Evolutionary conservation across 345 rosid species (phyloP).

Genomic region (Tarenaya hassleriana): DNA sequence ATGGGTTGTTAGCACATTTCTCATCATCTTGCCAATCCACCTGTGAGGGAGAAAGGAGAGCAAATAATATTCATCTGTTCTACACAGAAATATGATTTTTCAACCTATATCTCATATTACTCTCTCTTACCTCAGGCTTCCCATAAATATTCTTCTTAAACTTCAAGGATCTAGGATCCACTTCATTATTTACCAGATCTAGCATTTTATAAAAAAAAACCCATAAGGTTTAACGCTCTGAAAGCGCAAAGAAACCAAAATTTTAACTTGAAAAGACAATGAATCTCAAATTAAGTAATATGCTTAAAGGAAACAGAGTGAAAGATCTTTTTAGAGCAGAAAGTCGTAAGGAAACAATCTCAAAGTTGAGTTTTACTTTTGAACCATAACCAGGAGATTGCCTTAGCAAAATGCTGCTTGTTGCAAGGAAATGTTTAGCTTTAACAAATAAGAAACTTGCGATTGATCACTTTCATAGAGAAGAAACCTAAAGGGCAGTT

Average conservation of each 20-base stretch:
- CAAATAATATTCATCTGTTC: background rate
- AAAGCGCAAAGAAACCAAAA: background rate
- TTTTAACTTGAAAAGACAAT: background rate
- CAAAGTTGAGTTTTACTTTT: too few species aligned
- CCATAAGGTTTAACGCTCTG: constrained; percentile 14
- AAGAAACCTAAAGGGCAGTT: background rate
- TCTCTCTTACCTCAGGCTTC: constrained; percentile 86
- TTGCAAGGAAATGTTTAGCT: background rate
- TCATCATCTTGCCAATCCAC: constrained; percentile 51
- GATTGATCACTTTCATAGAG: background rate
- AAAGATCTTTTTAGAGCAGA: background rate
- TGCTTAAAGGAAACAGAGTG: background rate
- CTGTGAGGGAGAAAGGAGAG: constrained; percentile 28
- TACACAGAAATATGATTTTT: background rate
- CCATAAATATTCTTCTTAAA: constrained; percentile 75
- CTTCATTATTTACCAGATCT: constrained; percentile 50
- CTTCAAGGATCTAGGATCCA: constrained; percentile 55
- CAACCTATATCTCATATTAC: constrained; percentile 9
- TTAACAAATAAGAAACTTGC: background rate
- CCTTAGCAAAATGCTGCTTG: background rate
- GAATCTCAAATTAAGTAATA: background rate
- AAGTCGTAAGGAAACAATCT: too few species aligned
- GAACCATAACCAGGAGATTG: too few species aligned
- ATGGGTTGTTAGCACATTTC: constrained; percentile 24
- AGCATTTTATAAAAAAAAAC: constrained; percentile 29